Conservation (phyloP, 106 monocot species). For the Xerophyta viscosa region DNA sequence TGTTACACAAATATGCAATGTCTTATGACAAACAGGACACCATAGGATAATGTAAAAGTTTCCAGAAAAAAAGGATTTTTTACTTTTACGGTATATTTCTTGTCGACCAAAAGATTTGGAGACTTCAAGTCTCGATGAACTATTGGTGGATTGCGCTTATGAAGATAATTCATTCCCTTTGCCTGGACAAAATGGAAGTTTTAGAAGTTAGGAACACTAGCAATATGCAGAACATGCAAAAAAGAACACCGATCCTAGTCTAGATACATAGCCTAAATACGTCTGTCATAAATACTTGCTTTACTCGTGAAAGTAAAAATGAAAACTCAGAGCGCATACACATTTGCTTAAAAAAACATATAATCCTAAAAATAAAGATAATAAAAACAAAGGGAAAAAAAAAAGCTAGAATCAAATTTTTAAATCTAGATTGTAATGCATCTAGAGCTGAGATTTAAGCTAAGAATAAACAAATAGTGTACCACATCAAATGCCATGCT, state of each 20-base stretch:
- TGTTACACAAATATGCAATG: too few species aligned
- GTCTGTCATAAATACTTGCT: not conserved
- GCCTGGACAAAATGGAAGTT: constrained; percentile 43
- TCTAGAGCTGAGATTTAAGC: too few species aligned
- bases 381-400: too few species aligned
- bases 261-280: not conserved
- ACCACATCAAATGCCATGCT: constrained; percentile 98
- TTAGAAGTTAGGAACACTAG: not conserved
- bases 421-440: too few species aligned
- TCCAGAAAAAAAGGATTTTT: constrained; percentile 4
- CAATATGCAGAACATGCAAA: not conserved
- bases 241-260: not conserved
- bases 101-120: constrained; percentile 97
- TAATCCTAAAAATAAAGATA: too few species aligned
- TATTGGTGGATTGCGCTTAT: constrained; percentile 87
- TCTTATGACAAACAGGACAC: too few species aligned
- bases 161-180: constrained; percentile 99
- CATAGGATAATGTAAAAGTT: too few species aligned
- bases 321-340: too few species aligned
- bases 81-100: constrained; percentile 96
- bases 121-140: constrained; percentile 99
- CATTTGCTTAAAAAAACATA: too few species aligned
- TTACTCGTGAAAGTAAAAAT: too few species aligned
- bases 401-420: too few species aligned
- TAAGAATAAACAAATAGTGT: too few species aligned